phyloP scores from a whole-genome alignment of 1,284 basidiomycete species.

The Leccinum ponderosum region DNA sequence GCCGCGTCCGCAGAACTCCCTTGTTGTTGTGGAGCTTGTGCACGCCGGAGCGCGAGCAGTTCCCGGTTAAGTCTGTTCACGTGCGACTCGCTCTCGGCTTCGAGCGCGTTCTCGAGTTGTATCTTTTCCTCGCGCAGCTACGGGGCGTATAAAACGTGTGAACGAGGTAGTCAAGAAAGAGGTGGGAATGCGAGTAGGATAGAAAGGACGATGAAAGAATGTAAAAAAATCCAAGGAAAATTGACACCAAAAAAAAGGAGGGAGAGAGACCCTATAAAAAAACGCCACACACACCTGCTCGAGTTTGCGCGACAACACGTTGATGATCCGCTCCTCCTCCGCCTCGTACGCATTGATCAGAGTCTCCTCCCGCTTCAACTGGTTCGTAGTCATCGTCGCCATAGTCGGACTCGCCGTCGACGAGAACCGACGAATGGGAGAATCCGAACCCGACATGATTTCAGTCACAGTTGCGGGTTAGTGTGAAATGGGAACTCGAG shows the following conservation, averaged over 20 bases:
- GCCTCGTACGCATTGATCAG: conserved; percentile 85
- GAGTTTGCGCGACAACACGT: conserved; percentile 73
- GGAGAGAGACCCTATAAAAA: not conserved
- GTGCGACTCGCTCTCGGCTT: conserved; percentile 78
- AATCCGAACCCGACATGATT: conserved; percentile 51
- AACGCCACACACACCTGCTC: conserved; percentile 55
- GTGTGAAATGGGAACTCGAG: not conserved
- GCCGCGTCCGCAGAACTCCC: conserved; percentile 10
- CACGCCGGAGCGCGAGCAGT: conserved; percentile 57
- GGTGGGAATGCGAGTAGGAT: too few relatives aligned
- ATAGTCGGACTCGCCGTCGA: conserved; percentile 45
- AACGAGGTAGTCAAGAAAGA: not conserved
- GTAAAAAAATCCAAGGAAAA: too few relatives aligned
- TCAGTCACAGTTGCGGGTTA: not conserved
- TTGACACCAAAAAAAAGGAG: too few relatives aligned
- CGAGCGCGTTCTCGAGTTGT: conserved; percentile 74
- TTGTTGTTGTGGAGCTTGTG: conserved; percentile 46
- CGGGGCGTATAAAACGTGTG: not conserved
- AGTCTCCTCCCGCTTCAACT: conserved; percentile 59
- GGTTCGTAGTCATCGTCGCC: conserved; percentile 28
- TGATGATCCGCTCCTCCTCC: conserved; percentile 84
- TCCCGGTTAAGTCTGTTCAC: conserved; percentile 74
- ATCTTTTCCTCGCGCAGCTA: conserved; percentile 82
- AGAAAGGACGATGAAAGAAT: too few relatives aligned
- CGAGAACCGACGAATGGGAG: conserved; percentile 58